Base-by-base conservation (phyloP, 768 basidiomycete genomes). In the Lanmaoa pseudosensibilis region DNA sequence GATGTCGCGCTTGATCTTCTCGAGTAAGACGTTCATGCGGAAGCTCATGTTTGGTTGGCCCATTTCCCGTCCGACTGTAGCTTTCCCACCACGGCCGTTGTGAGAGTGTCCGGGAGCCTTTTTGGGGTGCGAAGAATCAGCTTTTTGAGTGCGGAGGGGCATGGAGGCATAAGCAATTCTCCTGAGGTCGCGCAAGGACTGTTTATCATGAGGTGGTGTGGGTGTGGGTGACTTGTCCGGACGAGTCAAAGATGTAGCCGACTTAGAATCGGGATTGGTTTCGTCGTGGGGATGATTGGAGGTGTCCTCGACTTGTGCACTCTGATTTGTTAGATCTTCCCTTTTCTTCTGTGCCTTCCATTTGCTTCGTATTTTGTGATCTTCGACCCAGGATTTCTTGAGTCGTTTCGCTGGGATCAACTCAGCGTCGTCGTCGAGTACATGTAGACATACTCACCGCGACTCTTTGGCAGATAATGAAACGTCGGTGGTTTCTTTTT, bases 21-120 rank as follows among this genome's bases (percentile, higher is more conserved):
- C 90, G 55, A 96, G 80, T 79, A 96, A 79, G 30, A 83, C 86
- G 58, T 85, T 83, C 92, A 96, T 95, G 48, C 92, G 85, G 47
- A 89, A 73, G 65, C 87, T 89, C 93, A 96, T 94, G 67, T 83
- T 78, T n/a, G 84, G 84, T 63, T 85, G 83, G 5, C 82, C 75
- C 30, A 70, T 62, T 13, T 68, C 70, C 13, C 60, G 61, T n/a
- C 64, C 58, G 21, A 18, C 34, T 23, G 56, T 70, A 60, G 56
- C 66, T 63, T 40, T 77, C 75, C 60, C 68, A 72, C 55, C 50
- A 33, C 57, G 50, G 55, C 56, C 65, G 46, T 52, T 52, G 64
- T 52, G 63, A 55, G 44, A 33, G 56, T 56, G 52, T 36, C 41
- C 16, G 9, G 45, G 21, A 38, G 12, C 15, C 50, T 70, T 59